Base-by-base conservation (phyloP, 257 asterid species). In the Solanum tarapatanum region DNA sequence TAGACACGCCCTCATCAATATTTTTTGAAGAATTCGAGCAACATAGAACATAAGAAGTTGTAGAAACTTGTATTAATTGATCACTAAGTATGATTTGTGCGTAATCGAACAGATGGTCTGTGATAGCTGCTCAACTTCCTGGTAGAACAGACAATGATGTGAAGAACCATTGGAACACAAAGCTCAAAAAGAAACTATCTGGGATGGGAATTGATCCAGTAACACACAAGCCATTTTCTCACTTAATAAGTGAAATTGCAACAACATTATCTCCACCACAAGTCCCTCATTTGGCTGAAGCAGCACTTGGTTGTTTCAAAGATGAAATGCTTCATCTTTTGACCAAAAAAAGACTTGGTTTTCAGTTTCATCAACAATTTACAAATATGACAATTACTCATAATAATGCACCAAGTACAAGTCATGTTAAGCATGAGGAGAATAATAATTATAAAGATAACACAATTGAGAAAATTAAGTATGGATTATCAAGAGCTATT, bases 141-240 rank as follows among this genome's bases (percentile, higher is more conserved):
- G 99, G 99, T 21, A 91, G 99, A 3, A 96, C 99, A 4, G 99
- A 96, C 88, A 96, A 96, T 79, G 99, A 95, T 28, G 99, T 96
- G 2, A 96, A 96, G 86, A 96, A 96, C 84, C 98, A 96, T 35
- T 96, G 99, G 99, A 96, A 96, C 91, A 96, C 99, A 3, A 95
- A 96, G 82, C 98, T 96, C 6, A 96, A 93, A 92, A 96, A 96
- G 92, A 96, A 94, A 92, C 94, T 96, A 9, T 94, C 97, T 2
- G 99, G 99, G 4, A 94, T 96, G 98, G 99, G 99, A 13, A 96
- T 96, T 79, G 99, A 96, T 86, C 99, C 99, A 0, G 96, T 96
- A 2, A 96, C 99, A 11, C 99, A 96, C 96, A 96, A 96, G 90
- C 98, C 99, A 11, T 93, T 96, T 86, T 96, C 98, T 23, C 98